Base-by-base conservation (phyloP, 106 monocot species). In the Hemerocallis citrina region DNA sequence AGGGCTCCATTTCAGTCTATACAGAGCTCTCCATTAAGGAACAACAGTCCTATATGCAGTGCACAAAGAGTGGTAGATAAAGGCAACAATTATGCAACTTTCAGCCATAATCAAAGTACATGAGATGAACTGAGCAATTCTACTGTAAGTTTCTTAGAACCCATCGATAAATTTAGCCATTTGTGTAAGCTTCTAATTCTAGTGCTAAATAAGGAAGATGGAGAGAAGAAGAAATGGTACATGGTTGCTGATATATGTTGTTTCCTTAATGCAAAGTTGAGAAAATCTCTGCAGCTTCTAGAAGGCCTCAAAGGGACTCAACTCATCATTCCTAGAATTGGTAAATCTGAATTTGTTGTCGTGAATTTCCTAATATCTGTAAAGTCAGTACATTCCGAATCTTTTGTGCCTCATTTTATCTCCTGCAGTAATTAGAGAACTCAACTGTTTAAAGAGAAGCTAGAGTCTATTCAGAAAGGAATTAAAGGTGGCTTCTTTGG, bases 241-340 rank as follows among this genome's bases (percentile, higher is more conserved):
- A 84, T 88, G 52, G 76, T 92, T 20, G 87, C 72, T 10, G 87
- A 92, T 42, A 72, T 75, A 13, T 68, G 78, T 23, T 84, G 81
- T 73, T 80, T 92, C 46, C 71, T 82, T 3, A 45, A 70, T 41
- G 84, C 81, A 36, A 87, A 92, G 55, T 92, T 84, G 27, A 71
- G 67, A 33, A 87, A 55, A 55, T 69, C 92, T 19, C 25, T 92
- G n/a, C 81, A 72, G 68, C 74, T 92, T 5, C 54, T 92, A 17
- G 71, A 88, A 81, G 92, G 83, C 72, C 65, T 88, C 33, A 84
- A 77, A 62, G 84, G 87, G 39, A 92, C 92, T 27, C 80, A 74
- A 12, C 73, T 92, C 21, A 75, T 88, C 25, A 76, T 92, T 35
- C 92, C 92, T 43, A 84, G 64, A 44, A 84, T 88, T 62, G 92